phyloP scores from a whole-genome alignment of 257 asterid genomes.

The Coffea eugenioides region DNA sequence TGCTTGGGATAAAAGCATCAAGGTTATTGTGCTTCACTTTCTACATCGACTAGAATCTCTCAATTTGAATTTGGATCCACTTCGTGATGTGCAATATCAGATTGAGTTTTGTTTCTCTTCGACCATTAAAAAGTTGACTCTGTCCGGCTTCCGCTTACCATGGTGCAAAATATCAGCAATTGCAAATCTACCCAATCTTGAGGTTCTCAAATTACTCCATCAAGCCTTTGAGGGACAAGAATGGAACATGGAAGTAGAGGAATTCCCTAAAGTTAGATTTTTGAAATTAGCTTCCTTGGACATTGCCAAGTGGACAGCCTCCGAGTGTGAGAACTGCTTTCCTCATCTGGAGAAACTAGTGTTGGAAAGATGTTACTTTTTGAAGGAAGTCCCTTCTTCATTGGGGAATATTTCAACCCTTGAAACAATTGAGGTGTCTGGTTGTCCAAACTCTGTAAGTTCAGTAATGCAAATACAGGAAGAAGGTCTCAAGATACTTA shows the following conservation, averaged over 20 bases:
- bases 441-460: no score
- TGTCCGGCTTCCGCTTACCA: background rate
- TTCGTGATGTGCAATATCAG: no score
- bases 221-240: background rate
- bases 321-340: background rate
- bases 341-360: constrained; percentile 4
- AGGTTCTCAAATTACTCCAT: background rate
- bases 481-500: no score
- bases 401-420: background rate
- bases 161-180: constrained; percentile 7
- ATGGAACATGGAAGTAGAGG: constrained; percentile 3
- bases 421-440: background rate
- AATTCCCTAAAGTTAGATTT: background rate
- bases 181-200: background rate
- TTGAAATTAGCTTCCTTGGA: background rate
- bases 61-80: background rate
- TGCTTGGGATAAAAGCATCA: background rate
- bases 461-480: no score
- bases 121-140: background rate
- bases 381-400: constrained; percentile 1
- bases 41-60: background rate
- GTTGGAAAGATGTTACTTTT: background rate
- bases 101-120: background rate
- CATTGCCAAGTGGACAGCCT: no score
- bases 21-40: background rate